A percentile compares a stretch with the other conserved stretches of the same genome.
Evolutionary conservation across 2,329 filamentous ascomycete species (phyloP).

Genomic region (Dactylellina cionopaga): DNA sequence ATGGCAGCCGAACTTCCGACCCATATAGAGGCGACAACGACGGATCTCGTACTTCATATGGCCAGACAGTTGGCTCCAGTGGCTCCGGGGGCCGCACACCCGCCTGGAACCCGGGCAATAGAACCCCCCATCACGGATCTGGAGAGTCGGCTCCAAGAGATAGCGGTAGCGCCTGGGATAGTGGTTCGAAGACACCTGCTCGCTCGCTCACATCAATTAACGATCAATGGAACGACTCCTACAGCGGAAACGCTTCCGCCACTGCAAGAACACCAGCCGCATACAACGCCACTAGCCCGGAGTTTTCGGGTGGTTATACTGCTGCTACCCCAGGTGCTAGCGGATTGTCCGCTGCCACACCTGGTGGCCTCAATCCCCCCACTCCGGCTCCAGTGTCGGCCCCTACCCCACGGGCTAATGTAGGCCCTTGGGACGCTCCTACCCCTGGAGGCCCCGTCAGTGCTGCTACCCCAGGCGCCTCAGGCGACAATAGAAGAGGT

Average conservation of each 20-base stretch:
- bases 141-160: conserved; percentile 65
- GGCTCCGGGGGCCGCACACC: conserved; percentile 75
- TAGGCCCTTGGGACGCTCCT: conserved; percentile 64
- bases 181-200: conserved; percentile 80
- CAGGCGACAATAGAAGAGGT: conserved; percentile 55
- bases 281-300: conserved; percentile 56
- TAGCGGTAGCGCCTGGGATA: conserved; percentile 70
- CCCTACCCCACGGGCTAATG: conserved; percentile 72
- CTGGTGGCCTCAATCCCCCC: conserved; percentile 68
- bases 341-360: conserved; percentile 75
- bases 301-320: conserved; percentile 61
- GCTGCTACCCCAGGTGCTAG: conserved; percentile 72
- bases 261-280: conserved; percentile 55
- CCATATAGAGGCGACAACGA: conserved; percentile 68
- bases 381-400: conserved; percentile 67
- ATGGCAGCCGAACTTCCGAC: conserved; percentile 57
- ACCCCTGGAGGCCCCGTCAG: conserved; percentile 64
- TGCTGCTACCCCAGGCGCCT: conserved; percentile 65
- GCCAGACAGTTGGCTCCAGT: conserved; percentile 61
- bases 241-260: conserved; percentile 63
- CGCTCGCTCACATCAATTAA: conserved; percentile 62
- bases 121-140: conserved; percentile 67
- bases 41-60: conserved; percentile 80
- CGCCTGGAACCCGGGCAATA: conserved; percentile 80
- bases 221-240: conserved; percentile 70